These are phyloP conservation scores for Umbelopsis sp. DNA, from an alignment of 371 early-diverging fungal species.

Conservation along the genomic window DNA sequence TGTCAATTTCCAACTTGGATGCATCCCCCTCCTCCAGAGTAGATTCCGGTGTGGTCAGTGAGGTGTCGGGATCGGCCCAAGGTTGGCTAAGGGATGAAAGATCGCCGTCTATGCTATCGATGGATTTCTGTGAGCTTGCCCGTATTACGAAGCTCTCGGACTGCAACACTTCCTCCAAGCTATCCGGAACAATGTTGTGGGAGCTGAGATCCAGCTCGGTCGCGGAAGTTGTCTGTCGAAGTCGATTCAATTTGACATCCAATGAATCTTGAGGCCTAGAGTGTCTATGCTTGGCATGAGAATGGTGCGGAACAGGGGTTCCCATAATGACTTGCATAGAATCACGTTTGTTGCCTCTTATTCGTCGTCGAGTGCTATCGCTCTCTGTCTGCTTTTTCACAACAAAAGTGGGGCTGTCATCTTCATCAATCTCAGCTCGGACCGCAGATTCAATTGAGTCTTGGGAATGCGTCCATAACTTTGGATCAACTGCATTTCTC, in stretches of 20 bases:
- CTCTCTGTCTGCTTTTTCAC: not conserved
- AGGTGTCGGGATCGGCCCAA: not conserved
- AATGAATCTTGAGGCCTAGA: not conserved
- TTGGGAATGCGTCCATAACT: conserved; percentile 10
- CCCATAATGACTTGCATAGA: conserved; percentile 1
- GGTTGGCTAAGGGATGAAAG: not conserved
- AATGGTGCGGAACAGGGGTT: not conserved
- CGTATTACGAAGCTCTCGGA: conserved; percentile 6
- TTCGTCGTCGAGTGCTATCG: not conserved
- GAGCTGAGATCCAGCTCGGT: conserved; percentile 13
- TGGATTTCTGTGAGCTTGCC: not conserved
- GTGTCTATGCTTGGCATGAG: not conserved
- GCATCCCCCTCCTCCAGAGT: not conserved
- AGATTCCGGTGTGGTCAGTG: not conserved
- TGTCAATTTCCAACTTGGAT: not conserved
- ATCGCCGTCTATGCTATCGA: conserved; percentile 1
- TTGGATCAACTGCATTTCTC: conserved; percentile 4
- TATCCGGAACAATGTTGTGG: conserved; percentile 4
- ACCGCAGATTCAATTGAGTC: not conserved
- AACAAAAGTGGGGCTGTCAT: not conserved
- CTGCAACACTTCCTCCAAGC: conserved; percentile 8
- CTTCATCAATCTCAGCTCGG: conserved; percentile 4
- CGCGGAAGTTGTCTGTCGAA: not conserved
- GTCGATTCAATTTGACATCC: conserved; percentile 11
- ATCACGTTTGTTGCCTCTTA: conserved; percentile 7